Conservation (phyloP, 192 early-diverging fungal species). For the Coemansia sp. region DNA sequence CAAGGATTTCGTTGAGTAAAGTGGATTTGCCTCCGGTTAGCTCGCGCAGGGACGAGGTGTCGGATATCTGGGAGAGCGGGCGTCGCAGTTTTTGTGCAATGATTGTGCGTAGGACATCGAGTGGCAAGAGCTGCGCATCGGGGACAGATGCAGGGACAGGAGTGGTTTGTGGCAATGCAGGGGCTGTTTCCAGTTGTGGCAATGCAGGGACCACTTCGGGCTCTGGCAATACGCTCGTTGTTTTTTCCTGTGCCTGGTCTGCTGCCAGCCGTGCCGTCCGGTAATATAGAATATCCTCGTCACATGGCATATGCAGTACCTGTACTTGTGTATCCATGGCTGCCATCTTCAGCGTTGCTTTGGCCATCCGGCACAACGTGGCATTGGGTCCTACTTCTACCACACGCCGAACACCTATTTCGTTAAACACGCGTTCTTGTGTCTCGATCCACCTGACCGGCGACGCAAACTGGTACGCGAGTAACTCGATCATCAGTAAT, state of each 20-base stretch:
- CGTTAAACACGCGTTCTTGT: conserved; percentile 81
- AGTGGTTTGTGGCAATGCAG: conserved; percentile 45
- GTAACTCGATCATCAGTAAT: conserved; percentile 79
- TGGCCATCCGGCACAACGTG: conserved; percentile 92
- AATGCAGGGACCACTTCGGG: conserved; percentile 10
- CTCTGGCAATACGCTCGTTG: conserved; percentile 74
- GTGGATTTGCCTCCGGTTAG: conserved; percentile 95
- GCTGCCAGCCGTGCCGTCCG: conserved; percentile 17
- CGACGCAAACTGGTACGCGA: conserved; percentile 95
- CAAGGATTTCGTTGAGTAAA: conserved; percentile 95
- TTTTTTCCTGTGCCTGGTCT: conserved; percentile 71
- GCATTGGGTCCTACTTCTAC: conserved; percentile 90
- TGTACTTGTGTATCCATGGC: conserved; percentile 20
- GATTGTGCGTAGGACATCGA: conserved; percentile 77
- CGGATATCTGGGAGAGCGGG: conserved; percentile 67
- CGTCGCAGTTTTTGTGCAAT: conserved; percentile 93
- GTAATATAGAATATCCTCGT: conserved; percentile 29
- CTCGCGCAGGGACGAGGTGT: conserved; percentile 63
- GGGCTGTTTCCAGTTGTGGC: neutral
- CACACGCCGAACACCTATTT: conserved; percentile 75
- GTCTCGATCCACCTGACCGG: conserved; percentile 97
- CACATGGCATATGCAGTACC: conserved; percentile 25
- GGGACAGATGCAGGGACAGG: conserved; percentile 57
- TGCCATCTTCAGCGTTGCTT: conserved; percentile 74
- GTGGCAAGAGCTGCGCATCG: conserved; percentile 77